phyloP scores from a whole-genome alignment of 2,329 filamentous ascomycete species.

The Pseudodiploospora longispora region DNA sequence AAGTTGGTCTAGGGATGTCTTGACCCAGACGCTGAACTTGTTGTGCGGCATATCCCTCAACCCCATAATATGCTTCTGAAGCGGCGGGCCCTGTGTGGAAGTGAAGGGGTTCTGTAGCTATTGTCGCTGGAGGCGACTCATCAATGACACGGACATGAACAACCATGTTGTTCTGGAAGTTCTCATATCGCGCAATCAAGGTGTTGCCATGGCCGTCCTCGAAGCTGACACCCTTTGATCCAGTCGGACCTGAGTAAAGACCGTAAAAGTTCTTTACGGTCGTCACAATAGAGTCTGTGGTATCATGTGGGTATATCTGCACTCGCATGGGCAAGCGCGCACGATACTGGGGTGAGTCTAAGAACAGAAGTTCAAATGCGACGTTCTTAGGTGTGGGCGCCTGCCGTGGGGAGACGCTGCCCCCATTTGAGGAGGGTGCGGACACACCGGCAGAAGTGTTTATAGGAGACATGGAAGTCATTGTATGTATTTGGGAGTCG shows the following conservation, averaged over 20 bases:
- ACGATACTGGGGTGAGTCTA: conserved; percentile 58
- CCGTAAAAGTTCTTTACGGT: conserved; percentile 99
- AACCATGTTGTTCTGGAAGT: conserved; percentile 85
- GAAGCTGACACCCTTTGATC: conserved; percentile 81
- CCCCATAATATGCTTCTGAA: conserved; percentile 46
- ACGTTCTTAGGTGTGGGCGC: conserved; percentile 58
- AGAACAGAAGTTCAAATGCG: conserved; percentile 68
- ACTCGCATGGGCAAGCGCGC: conserved; percentile 78
- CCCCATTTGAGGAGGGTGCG: conserved; percentile 30
- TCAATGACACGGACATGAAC: conserved; percentile 86
- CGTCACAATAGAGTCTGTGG: conserved; percentile 93
- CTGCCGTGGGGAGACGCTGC: conserved; percentile 40
- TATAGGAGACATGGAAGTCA: conserved; percentile 41
- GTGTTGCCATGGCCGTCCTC: conserved; percentile 85
- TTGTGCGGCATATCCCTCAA: conserved; percentile 41
- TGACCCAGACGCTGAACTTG: conserved; percentile 44
- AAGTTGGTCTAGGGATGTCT: conserved; percentile 58
- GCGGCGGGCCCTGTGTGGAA: conserved; percentile 45
- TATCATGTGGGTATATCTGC: conserved; percentile 91
- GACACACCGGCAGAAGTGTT: conserved; percentile 25
- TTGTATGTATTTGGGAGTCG: conserved; percentile 24
- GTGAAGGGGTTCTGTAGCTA: conserved; percentile 42
- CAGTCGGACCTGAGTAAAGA: conserved; percentile 66
- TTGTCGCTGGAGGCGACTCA: conserved; percentile 38
- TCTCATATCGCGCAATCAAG: conserved; percentile 92